phyloP scores from a whole-genome alignment of 495 filamentous ascomycete species.

The Penicillium manginii region DNA sequence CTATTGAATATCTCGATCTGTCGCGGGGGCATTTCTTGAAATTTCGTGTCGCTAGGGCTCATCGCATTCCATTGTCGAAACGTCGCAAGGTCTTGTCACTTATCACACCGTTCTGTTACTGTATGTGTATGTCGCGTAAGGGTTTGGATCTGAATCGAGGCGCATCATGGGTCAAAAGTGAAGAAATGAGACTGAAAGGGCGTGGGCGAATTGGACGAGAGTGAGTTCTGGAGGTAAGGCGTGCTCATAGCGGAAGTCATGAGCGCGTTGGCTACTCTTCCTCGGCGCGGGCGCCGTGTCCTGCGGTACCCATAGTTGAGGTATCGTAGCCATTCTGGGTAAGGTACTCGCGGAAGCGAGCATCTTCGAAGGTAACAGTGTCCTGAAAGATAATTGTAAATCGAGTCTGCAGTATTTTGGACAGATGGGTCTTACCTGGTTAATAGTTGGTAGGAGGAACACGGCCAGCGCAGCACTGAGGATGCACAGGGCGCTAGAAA shows the following conservation, averaged over 20 bases:
- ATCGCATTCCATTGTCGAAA: not conserved
- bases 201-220: not conserved
- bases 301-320: slow-evolving; percentile 60
- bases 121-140: slow-evolving; percentile 16
- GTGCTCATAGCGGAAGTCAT: not conserved
- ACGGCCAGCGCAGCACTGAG: slow-evolving; percentile 62
- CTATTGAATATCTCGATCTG: slow-evolving; percentile 5
- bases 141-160: not conserved
- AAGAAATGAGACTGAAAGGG: not conserved
- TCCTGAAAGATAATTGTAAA: slow-evolving; percentile 40
- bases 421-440: slow-evolving; percentile 50
- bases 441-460: slow-evolving; percentile 65
- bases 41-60: slow-evolving; percentile 19
- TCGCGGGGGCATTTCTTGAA: slow-evolving; percentile 1
- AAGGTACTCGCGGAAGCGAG: slow-evolving; percentile 70
- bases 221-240: not conserved
- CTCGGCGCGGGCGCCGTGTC: slow-evolving; percentile 4
- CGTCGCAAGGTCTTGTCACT: slow-evolving; percentile 13
- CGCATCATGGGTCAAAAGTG: not conserved
- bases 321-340: slow-evolving; percentile 71
- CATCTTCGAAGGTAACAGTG: slow-evolving; percentile 71
- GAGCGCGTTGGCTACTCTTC: slow-evolving; percentile 13
- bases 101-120: slow-evolving; percentile 1
- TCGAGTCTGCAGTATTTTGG: not conserved
- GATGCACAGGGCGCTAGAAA: slow-evolving; percentile 66